Evolutionary conservation across 1,284 basidiomycete genomes (phyloP), one percentile per base, ranked within the genome.

Genomic region (Fistulinella cinereoalba): DNA sequence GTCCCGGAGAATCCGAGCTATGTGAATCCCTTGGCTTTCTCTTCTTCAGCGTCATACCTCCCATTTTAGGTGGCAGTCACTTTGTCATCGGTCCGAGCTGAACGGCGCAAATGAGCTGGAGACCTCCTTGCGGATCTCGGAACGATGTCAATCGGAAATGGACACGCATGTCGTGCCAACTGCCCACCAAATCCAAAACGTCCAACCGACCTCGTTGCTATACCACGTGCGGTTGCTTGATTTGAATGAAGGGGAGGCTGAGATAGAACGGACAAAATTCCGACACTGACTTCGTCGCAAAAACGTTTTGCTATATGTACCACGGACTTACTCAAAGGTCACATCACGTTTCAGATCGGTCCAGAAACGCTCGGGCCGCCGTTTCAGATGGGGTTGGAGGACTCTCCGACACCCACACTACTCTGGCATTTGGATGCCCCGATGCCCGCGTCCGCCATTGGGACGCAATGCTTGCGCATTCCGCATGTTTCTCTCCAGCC

Each of bases 131-230:
- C 22, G 19, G 21, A 32, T 34, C 19, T 13, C 9, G 28, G 31
- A 22, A 29, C 28, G 29, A 31, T 46, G 51, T 52, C 48, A 37
- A 33, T 37, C 37, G 40, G n/a, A 24, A 23, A 41, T n/a, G 31
- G n/a, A 16, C 31, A 32, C 31, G 28, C 15, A 28, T 16, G 37
- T 37, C 25, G 29, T 33, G 22, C 28, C 25, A 27, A 10, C 21
- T 21, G 10, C 16, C 18, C 29, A 48, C 44, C 33, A 18, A 24
- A 15, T 21, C 8, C 11, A 27, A 15, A 7, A 36, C 34, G 11
- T 10, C 19, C 23, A 33, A n/a, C 19, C 13, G 24, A 19, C 42
- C 31, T 25, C 12, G 28, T 29, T 39, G 27, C 41, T 31, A 41
- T 40, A 22, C 38, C 33, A 28, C 24, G 6, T 21, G 22, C 33